phyloP scores from a whole-genome alignment of 2,329 filamentous ascomycete genomes.

The Aspergillus niger region DNA sequence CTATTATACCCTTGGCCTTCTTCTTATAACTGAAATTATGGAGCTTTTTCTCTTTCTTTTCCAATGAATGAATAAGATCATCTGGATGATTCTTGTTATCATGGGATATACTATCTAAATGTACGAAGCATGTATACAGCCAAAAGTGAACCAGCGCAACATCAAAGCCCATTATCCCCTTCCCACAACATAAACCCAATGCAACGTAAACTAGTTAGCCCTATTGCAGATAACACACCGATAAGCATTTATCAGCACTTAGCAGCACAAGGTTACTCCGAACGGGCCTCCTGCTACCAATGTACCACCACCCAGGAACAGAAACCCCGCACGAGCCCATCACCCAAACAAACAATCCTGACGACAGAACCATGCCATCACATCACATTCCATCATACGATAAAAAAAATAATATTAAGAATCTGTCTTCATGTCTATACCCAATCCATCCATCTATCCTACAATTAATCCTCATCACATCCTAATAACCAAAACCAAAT shows the following conservation, averaged over 20 bases:
- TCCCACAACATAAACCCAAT: background rate
- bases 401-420: background rate
- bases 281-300: background rate
- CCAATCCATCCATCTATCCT: background rate
- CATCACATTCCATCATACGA: background rate
- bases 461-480: background rate
- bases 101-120: background rate
- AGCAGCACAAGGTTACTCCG: background rate
- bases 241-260: no score
- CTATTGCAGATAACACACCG: no score
- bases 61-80: conserved; percentile 8
- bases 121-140: conserved; percentile 4
- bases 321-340: conserved; percentile 1
- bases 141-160: background rate
- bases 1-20: conserved; percentile 1
- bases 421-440: no score
- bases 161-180: background rate
- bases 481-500: background rate
- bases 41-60: background rate
- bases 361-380: background rate
- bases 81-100: conserved; percentile 12
- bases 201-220: background rate
- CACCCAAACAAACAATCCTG: background rate
- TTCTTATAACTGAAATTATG: conserved; percentile 6
- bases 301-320: background rate